Conservation (phyloP, 768 basidiomycete species). For the Suillus sp. region DNA sequence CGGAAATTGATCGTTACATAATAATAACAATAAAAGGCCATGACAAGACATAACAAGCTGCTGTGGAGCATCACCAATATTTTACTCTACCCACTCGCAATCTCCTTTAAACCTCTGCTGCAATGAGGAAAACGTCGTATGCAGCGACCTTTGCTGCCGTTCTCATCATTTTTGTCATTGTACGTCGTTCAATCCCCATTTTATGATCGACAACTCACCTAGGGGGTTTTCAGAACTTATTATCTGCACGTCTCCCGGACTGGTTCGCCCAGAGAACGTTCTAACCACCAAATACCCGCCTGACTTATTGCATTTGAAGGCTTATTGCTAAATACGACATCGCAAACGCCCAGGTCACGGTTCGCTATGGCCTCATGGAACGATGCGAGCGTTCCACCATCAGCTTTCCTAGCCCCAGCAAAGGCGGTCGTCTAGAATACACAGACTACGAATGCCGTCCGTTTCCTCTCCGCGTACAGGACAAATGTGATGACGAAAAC, state of each 20-base stretch:
- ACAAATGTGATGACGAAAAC: constrained; percentile 54
- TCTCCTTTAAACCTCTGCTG: constrained; percentile 8
- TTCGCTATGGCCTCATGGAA: constrained; percentile 59
- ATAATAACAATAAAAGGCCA: background rate
- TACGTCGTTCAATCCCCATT: constrained; percentile 34
- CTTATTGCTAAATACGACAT: constrained; percentile 45
- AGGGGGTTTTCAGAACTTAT: constrained; percentile 47
- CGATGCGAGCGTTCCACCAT: constrained; percentile 58
- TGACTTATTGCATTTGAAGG: constrained; percentile 39
- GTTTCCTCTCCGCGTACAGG: constrained; percentile 59
- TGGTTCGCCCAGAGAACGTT: constrained; percentile 49
- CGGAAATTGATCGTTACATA: background rate
- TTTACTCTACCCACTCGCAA: background rate
- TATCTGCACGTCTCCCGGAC: constrained; percentile 59
- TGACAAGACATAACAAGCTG: background rate
- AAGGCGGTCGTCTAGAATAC: constrained; percentile 50
- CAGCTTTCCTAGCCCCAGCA: constrained; percentile 46
- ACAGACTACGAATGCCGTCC: constrained; percentile 61
- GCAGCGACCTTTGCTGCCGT: constrained; percentile 63
- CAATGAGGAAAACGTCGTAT: constrained; percentile 73
- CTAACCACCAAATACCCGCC: constrained; percentile 21
- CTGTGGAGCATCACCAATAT: constrained; percentile 14
- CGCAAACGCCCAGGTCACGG: constrained; percentile 47
- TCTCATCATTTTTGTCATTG: constrained; percentile 49
- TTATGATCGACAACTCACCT: background rate